Percentiles rank a stretch among this genome's conserved stretches.
Evolutionary conservation across 2,329 filamentous ascomycete species (phyloP).

Genomic region (Epichloe scottii): DNA sequence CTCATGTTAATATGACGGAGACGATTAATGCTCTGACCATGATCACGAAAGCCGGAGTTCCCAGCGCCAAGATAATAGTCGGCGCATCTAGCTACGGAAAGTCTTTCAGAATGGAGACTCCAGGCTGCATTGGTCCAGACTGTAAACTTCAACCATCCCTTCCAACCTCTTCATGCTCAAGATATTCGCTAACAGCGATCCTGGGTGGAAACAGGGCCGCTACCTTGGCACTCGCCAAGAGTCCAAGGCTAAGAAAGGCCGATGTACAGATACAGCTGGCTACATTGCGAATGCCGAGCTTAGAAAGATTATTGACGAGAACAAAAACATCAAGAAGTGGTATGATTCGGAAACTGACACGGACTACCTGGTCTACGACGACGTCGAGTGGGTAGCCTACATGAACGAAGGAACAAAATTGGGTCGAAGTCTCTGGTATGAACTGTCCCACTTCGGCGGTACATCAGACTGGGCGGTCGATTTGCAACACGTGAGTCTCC

Average conservation of each 20-base stretch:
- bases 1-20: conserved; percentile 25
- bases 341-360: background rate
- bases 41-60: conserved; percentile 22
- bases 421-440: background rate
- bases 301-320: conserved; percentile 8
- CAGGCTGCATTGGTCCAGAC: conserved; percentile 14
- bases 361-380: conserved; percentile 12
- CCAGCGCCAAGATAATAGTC: conserved; percentile 17
- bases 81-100: conserved; percentile 21
- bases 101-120: conserved; percentile 20
- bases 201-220: no score
- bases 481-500: no score
- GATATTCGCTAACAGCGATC: no score
- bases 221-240: conserved; percentile 9
- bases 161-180: no score
- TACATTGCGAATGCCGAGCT: conserved; percentile 22
- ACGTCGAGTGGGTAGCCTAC: conserved; percentile 8
- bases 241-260: conserved; percentile 13
- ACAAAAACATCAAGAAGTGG: background rate
- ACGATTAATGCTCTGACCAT: conserved; percentile 19
- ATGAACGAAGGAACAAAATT: background rate
- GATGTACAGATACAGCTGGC: conserved; percentile 16
- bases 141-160: no score
- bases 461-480: background rate
- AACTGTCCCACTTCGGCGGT: background rate